Base-by-base conservation (phyloP, 768 basidiomycete genomes). In the Coprinellus micaceus region DNA sequence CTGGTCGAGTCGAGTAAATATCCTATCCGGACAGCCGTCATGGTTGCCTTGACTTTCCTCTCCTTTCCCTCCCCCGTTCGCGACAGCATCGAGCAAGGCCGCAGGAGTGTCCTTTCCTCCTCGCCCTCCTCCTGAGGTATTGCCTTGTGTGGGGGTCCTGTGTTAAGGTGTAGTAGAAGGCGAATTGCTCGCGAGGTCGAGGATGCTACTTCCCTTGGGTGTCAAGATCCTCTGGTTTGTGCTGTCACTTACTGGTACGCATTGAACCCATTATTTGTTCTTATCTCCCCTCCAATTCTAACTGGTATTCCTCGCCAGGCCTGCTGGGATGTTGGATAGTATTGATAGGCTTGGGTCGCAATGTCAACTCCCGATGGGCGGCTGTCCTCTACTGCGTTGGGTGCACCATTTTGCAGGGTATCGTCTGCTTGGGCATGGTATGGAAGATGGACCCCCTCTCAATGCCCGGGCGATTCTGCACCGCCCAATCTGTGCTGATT, bases 401-500 rank as follows among this genome's bases (percentile, higher is more conserved):
- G 28, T 76, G 79, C 52, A 79, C 82, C 1, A 47, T 82, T 6
- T 63, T 85, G 57, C 79, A 88, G 58, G 77, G 74, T 2, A 69
- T 77, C 9, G 85, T 88, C 62, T 84, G 33, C 33, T 33, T 33
- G 33, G 86, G 86, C 11, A 77, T 88, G 69, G 74, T 83, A 13
- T 86, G 82, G 76, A 66, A 69, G 50, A 87, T 88, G 86, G 72
- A 83, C 60, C 83, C 86, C 0, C 72, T 70, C 48, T 63, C 57
- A 19, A 88, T 88, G 84, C 82, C 85, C 9, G 69, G 64, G 33
- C 60, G 64, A 26, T 87, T 88, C 60, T 88, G 86, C 62, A 68
- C 81, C 33, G 74, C 84, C 83, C 61, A 58, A 77, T 66, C 49
- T 44, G 2, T 37, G 22, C 33, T 43, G 36, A 74, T 80, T 28